Evolutionary conservation across 352 stramenopile species (phyloP).

Genomic region (Phytophthora megakarya): DNA sequence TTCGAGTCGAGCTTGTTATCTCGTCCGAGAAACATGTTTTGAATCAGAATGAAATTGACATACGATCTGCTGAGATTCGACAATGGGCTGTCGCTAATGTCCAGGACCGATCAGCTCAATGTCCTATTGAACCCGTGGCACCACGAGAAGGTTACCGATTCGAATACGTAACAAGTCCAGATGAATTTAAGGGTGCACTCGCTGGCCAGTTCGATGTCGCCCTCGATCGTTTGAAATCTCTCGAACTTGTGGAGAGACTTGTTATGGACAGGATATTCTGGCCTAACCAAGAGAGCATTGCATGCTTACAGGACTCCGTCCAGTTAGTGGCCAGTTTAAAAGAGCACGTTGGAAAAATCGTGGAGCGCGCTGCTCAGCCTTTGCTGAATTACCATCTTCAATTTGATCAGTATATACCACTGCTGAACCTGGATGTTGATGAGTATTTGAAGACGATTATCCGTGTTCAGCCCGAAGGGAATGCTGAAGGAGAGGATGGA

Average conservation of each 20-base stretch:
- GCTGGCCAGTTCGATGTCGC: slow-evolving; percentile 81
- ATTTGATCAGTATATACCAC: slow-evolving; percentile 84
- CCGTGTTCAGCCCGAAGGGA: slow-evolving; percentile 40
- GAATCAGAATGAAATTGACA: slow-evolving; percentile 61
- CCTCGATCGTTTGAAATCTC: slow-evolving; percentile 79
- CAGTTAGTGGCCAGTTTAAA: slow-evolving; percentile 65
- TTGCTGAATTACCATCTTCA: slow-evolving; percentile 81
- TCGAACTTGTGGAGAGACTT: slow-evolving; percentile 91
- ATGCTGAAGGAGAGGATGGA: slow-evolving; percentile 40
- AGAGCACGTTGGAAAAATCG: slow-evolving; percentile 48
- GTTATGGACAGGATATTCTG: slow-evolving; percentile 97
- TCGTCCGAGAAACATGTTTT: slow-evolving; percentile 55
- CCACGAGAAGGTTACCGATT: slow-evolving; percentile 66
- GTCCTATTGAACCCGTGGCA: slow-evolving; percentile 55
- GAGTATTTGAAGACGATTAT: slow-evolving; percentile 79
- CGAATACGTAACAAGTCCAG: slow-evolving; percentile 71
- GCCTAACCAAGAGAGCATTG: slow-evolving; percentile 92
- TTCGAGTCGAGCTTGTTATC: slow-evolving; percentile 76
- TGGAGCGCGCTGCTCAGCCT: slow-evolving; percentile 53
- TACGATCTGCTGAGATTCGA: slow-evolving; percentile 57
- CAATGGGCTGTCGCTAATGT: slow-evolving; percentile 66
- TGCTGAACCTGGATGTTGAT: slow-evolving; percentile 92
- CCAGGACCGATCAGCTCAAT: slow-evolving; percentile 54
- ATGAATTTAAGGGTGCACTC: slow-evolving; percentile 74
- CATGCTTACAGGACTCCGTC: slow-evolving; percentile 71